Percentiles rank a stretch among this genome's conserved stretches.
Evolutionary conservation across 2,329 filamentous ascomycete genomes (phyloP).

Genomic region (Fusarium cyanostomum): DNA sequence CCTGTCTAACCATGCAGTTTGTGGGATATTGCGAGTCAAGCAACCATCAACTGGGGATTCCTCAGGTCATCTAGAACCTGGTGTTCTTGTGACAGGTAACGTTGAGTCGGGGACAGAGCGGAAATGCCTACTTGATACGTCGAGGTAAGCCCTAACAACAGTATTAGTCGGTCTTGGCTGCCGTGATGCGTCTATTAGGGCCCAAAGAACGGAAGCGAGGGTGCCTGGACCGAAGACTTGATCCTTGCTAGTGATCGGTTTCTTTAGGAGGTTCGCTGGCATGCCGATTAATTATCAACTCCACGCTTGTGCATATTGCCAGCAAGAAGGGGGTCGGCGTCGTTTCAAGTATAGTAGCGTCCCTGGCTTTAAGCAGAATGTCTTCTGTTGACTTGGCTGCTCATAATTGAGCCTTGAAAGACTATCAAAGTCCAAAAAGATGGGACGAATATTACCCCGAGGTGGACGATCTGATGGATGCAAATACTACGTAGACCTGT

Average conservation of each 20-base stretch:
- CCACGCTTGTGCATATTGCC: not conserved
- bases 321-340: not conserved
- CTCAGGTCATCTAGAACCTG: not conserved
- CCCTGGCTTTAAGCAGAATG: not conserved
- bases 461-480: not conserved
- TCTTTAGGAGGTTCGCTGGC: not conserved
- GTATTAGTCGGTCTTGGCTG: not conserved
- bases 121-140: not conserved
- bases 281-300: not conserved
- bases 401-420: not conserved
- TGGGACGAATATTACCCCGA: not conserved
- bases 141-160: not conserved
- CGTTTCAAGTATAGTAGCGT: conserved; percentile 1
- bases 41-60: not conserved
- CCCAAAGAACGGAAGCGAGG: not conserved
- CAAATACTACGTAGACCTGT: not conserved
- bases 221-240: not conserved
- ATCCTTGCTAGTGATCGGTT: not conserved
- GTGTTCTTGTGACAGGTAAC: not conserved
- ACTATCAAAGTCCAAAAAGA: not conserved
- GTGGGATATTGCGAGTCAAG: not conserved
- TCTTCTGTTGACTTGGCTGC: not conserved
- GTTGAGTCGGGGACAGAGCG: conserved; percentile 1
- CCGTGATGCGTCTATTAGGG: not conserved
- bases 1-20: not conserved